Evolutionary conservation across 208 protist species (phyloP).

Genomic region (Wallacemonas sp.): DNA sequence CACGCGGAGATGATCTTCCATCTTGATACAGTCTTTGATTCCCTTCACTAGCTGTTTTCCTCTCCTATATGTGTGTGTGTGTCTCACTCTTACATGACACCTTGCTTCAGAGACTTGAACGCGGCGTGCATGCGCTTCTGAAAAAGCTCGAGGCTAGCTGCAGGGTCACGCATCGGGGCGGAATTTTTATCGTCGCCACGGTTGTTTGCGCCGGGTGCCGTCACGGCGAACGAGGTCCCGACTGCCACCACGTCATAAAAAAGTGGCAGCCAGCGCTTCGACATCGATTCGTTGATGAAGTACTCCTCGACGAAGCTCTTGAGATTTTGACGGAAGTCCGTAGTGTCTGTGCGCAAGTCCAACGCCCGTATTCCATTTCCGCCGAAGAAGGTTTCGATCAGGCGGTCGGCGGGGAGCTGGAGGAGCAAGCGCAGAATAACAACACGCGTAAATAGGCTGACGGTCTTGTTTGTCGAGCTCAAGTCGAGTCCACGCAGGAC

Average conservation of each 20-base stretch:
- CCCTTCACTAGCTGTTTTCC: no score
- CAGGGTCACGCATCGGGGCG: background rate
- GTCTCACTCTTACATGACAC: conserved; percentile 70
- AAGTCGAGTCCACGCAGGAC: conserved; percentile 85
- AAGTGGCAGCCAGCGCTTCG: conserved; percentile 60
- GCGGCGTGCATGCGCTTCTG: conserved; percentile 66
- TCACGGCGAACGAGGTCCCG: conserved; percentile 57
- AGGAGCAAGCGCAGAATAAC: conserved; percentile 73
- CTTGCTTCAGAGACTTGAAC: conserved; percentile 71
- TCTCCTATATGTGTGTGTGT: no score
- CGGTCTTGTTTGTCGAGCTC: conserved; percentile 71
- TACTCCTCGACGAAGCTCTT: conserved; percentile 63
- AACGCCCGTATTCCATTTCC: conserved; percentile 61
- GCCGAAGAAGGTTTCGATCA: conserved; percentile 81
- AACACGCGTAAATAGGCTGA: conserved; percentile 75
- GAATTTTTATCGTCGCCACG: background rate
- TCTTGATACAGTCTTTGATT: no score
- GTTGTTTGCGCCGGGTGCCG: background rate
- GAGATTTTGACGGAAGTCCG: conserved; percentile 46
- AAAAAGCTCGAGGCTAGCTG: conserved; percentile 36
- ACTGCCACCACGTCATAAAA: conserved; percentile 76
- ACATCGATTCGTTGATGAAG: conserved; percentile 68
- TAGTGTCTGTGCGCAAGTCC: conserved; percentile 63
- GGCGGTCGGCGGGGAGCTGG: conserved; percentile 43
- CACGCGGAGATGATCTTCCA: no score